Conservation (phyloP, 495 filamentous ascomycete genomes). For the Penicillium goetzii region DNA sequence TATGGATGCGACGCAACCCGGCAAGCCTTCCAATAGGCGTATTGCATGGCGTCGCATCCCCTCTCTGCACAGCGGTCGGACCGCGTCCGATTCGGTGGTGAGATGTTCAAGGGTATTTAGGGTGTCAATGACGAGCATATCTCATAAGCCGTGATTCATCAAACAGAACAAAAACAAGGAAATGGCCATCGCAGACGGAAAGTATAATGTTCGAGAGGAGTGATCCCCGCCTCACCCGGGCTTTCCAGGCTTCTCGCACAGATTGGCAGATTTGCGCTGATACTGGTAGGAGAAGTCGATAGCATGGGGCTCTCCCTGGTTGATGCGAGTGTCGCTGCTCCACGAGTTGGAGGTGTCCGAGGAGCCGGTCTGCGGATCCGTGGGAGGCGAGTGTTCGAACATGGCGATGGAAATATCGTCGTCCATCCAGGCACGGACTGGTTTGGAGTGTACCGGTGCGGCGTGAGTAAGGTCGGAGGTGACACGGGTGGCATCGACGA, state of each 20-base stretch:
- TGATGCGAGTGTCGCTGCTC: conserved; percentile 41
- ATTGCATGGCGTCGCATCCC: background rate
- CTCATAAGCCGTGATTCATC: conserved; percentile 32
- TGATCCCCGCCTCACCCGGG: conserved; percentile 16
- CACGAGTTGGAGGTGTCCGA: conserved; percentile 38
- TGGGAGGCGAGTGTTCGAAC: conserved; percentile 42
- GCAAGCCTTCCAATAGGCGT: background rate
- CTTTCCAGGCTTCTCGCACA: conserved; percentile 22
- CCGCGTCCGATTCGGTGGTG: background rate
- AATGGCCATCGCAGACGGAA: background rate
- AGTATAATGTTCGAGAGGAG: background rate
- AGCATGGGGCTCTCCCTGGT: conserved; percentile 28
- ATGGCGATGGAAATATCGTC: conserved; percentile 51
- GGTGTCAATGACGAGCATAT: conserved; percentile 21
- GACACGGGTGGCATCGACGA: conserved; percentile 50
- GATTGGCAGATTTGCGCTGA: conserved; percentile 13
- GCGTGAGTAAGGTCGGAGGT: conserved; percentile 50
- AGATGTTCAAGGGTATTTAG: conserved; percentile 9
- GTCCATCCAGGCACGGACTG: conserved; percentile 42
- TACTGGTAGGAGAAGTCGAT: conserved; percentile 36
- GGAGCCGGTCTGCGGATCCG: conserved; percentile 26
- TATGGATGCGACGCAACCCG: background rate
- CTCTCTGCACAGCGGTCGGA: background rate
- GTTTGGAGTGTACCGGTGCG: conserved; percentile 26
- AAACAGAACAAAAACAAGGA: conserved; percentile 9